These are phyloP conservation scores for Gossypium anomalum DNA, from an alignment of 345 rosid species.

Conservation along the genomic window DNA sequence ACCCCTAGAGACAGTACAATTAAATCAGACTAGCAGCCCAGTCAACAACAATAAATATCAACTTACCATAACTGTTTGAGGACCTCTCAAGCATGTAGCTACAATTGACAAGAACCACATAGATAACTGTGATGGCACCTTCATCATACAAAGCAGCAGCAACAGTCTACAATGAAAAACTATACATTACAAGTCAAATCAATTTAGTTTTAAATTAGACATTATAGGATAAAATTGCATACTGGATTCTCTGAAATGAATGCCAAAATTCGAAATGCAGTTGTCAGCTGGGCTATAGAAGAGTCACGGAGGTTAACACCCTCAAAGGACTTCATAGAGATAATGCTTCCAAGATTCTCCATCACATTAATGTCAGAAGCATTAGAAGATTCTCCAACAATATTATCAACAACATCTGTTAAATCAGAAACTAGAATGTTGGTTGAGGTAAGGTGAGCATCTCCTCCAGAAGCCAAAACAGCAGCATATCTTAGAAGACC, in stretches of 20 bases:
- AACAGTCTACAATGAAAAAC: conserved; percentile 55
- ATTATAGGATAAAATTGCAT: conserved; percentile 28
- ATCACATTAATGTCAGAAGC: conserved; percentile 67
- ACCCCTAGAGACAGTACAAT: neutral
- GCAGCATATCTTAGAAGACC: conserved; percentile 94
- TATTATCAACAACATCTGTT: conserved; percentile 65
- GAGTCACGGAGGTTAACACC: conserved; percentile 82
- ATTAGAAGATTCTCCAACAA: conserved; percentile 65
- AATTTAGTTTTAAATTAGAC: neutral
- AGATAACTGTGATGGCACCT: conserved; percentile 75
- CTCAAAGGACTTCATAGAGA: conserved; percentile 76
- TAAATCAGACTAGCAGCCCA: conserved; percentile 2
- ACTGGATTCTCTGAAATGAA: conserved; percentile 81
- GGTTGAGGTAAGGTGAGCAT: conserved; percentile 72
- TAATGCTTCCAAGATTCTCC: conserved; percentile 85
- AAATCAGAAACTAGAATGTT: conserved; percentile 71
- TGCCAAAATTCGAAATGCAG: conserved; percentile 85
- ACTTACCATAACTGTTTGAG: conserved; percentile 81
- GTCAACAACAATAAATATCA: conserved; percentile 1
- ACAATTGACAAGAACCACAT: conserved; percentile 79
- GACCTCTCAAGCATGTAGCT: conserved; percentile 95
- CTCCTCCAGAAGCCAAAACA: conserved; percentile 89
- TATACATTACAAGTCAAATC: conserved; percentile 17
- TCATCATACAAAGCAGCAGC: conserved; percentile 82
- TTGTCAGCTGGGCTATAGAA: conserved; percentile 82